phyloP scores from a whole-genome alignment of 192 early-diverging fungal species.

The Paraglomus occultum region DNA sequence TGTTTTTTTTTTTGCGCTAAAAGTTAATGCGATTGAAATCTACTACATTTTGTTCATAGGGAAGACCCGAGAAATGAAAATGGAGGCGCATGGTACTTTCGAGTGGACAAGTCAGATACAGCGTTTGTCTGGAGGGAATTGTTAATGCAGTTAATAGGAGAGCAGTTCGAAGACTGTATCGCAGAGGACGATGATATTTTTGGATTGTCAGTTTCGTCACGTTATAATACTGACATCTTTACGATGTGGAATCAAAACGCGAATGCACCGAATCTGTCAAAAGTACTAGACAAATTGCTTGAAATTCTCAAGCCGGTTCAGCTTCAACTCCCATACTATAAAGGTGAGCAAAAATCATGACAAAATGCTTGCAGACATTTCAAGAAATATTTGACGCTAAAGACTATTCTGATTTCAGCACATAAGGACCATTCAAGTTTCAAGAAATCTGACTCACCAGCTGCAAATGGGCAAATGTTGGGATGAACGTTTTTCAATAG shows the following conservation, averaged over 20 bases:
- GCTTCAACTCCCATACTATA: slow-evolving; percentile 47
- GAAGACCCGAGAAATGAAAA: slow-evolving; percentile 53
- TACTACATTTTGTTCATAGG: neutral
- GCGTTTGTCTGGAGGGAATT: slow-evolving; percentile 48
- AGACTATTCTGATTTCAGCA: neutral
- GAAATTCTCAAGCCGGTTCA: slow-evolving; percentile 38
- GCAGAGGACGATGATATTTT: slow-evolving; percentile 46
- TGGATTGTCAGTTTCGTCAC: slow-evolving; percentile 45
- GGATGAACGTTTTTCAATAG: too few species aligned
- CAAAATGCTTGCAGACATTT: neutral
- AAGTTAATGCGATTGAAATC: too few species aligned
- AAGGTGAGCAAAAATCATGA: slow-evolving; percentile 32
- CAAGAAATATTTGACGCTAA: too few species aligned
- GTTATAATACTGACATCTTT: slow-evolving; percentile 50
- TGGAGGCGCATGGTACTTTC: slow-evolving; percentile 51
- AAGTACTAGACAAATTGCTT: slow-evolving; percentile 42
- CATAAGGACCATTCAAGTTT: slow-evolving; percentile 25
- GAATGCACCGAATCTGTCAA: slow-evolving; percentile 32
- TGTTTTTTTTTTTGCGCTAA: too few species aligned
- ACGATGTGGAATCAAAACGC: slow-evolving; percentile 51
- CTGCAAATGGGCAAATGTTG: neutral
- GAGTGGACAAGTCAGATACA: slow-evolving; percentile 44
- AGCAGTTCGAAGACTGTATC: slow-evolving; percentile 49
- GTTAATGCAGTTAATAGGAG: slow-evolving; percentile 49
- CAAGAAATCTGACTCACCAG: neutral